Conservation (phyloP, 2,329 filamentous ascomycete species). For the Penicillium sp. region DNA sequence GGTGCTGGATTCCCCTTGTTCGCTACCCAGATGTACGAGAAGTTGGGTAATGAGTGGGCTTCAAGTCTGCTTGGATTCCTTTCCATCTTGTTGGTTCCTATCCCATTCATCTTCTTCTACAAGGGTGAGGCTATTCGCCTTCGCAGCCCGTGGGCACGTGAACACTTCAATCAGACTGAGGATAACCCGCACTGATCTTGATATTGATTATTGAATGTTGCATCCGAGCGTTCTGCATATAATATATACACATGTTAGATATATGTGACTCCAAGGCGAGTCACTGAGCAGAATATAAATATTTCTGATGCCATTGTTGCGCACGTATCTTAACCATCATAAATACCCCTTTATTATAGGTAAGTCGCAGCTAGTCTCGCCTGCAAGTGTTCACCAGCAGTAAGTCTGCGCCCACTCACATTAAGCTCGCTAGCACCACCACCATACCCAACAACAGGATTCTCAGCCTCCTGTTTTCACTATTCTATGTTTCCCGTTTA, state of each 20-base stretch:
- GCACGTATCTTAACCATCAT: neutral
- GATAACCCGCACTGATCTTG: constrained; percentile 25
- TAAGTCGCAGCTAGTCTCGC: constrained; percentile 5
- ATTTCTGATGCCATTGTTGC: neutral
- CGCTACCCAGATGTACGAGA: constrained; percentile 38
- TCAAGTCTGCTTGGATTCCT: constrained; percentile 41
- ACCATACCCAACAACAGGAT: neutral
- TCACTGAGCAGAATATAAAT: neutral
- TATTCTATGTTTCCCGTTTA: no score
- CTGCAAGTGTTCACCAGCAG: constrained; percentile 3
- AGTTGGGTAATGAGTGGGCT: constrained; percentile 39
- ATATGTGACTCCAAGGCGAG: neutral
- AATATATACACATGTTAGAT: neutral
- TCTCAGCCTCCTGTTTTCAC: neutral
- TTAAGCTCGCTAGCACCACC: neutral
- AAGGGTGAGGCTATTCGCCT: constrained; percentile 31
- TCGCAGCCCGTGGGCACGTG: constrained; percentile 30
- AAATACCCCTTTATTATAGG: neutral
- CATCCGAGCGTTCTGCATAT: neutral
- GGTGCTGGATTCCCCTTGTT: constrained; percentile 36
- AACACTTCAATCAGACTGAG: constrained; percentile 30
- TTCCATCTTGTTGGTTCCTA: constrained; percentile 36
- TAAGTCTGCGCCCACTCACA: neutral
- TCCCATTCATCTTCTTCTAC: constrained; percentile 42
- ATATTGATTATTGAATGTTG: neutral